Base-by-base conservation (phyloP, 441 rosid genomes). In the Sinapis alba region DNA sequence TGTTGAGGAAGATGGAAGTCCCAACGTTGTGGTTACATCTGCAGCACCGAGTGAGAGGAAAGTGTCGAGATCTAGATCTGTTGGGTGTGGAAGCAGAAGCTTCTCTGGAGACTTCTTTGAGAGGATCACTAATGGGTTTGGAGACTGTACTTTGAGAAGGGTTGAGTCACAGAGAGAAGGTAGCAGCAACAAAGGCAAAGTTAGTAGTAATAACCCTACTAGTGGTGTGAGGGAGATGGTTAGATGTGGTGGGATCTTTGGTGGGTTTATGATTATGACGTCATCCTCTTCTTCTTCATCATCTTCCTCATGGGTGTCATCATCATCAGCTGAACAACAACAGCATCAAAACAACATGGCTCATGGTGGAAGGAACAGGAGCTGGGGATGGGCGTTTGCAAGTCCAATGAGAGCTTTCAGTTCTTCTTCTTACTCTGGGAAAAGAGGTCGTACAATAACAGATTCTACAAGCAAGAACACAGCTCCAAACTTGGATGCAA, bases 91-190 rank as follows among this genome's bases (percentile, higher is more conserved):
- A 38, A 93, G 95, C 89, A 77, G 97, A 79, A 95, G 99, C 82
- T 95, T 95, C 79, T 93, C 97, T 0, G 99, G 99, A 11, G 99
- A 95, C 60, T 93, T 95, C 79, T 93, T 95, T 11, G 98, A 93
- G 78, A 93, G 97, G 79, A 88, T 95, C 73, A 91, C 99, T 2
- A 95, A 94, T 24, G 98, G 98, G 63, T 89, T 95, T 27, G 99
- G 99, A 6, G 99, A 95, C 79, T 95, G 99, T 80, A 84, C 98
- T 19, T 83, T 93, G 13, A 82, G 98, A 51, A 83, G 99, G 77
- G 98, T 93, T 2, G 98, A 91, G 67, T 95, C 99, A 0, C 98
- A 95, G 16, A 86, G 99, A 59, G 99, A 94, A 86, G 97, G 94
- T 78, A 2, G 16, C 11, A 34, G 26, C 38, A 65, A 16, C 65